phyloP scores from a whole-genome alignment of 768 basidiomycete genomes.

The Mycena epipterygia region DNA sequence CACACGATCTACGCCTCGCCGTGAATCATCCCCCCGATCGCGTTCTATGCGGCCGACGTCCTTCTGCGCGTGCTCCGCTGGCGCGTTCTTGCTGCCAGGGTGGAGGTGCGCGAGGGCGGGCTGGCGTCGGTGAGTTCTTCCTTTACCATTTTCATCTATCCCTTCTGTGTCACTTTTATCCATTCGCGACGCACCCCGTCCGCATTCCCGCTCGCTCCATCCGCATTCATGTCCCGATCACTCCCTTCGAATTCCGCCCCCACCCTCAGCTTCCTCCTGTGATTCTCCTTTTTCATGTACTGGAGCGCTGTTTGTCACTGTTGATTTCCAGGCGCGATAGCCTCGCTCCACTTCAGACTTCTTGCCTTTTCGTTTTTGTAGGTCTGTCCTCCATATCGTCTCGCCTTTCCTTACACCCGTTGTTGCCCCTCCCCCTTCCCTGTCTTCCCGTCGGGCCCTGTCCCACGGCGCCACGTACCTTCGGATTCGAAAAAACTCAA shows the following conservation, averaged over 20 bases:
- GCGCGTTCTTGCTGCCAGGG: slow-evolving; percentile 69
- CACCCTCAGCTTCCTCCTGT: too few relatives aligned
- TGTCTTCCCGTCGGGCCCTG: too few relatives aligned
- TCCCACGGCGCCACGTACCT: not conserved
- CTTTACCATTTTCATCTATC: slow-evolving; percentile 11
- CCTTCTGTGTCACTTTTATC: not conserved
- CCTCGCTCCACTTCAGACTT: too few relatives aligned
- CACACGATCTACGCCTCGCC: too few relatives aligned
- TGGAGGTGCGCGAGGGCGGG: slow-evolving; percentile 59
- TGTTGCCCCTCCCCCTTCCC: too few relatives aligned
- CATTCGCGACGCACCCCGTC: not conserved
- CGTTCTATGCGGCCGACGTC: slow-evolving; percentile 75
- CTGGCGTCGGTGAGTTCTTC: slow-evolving; percentile 67
- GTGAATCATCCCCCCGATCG: slow-evolving; percentile 47
- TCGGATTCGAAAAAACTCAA: slow-evolving; percentile 1
- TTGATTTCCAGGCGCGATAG: too few relatives aligned
- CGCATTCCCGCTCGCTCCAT: slow-evolving; percentile 39
- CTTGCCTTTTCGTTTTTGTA: too few relatives aligned
- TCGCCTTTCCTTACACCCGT: slow-evolving; percentile 48
- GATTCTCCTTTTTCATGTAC: too few relatives aligned
- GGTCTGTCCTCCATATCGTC: too few relatives aligned
- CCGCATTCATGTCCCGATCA: slow-evolving; percentile 25
- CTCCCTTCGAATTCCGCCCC: too few relatives aligned
- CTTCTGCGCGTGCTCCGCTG: slow-evolving; percentile 66
- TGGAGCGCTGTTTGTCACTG: too few relatives aligned